Evolutionary conservation across 306 rosid species (phyloP).

Genomic region (Calophaca sinica): DNA sequence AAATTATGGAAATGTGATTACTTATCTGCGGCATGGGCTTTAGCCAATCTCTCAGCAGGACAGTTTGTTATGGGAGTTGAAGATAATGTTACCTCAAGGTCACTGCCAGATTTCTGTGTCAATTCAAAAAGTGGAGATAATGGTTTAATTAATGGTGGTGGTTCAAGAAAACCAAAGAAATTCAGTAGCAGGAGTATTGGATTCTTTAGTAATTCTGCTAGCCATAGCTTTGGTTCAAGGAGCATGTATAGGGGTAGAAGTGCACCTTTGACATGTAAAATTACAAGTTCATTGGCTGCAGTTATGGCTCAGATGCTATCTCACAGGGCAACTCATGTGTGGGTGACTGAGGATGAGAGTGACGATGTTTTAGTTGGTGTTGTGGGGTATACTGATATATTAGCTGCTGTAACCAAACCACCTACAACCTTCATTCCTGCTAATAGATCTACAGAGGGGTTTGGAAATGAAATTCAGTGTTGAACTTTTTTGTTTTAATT

Average conservation of each 20-base stretch:
- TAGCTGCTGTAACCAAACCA: conserved; percentile 85
- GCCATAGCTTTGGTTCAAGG: conserved; percentile 68
- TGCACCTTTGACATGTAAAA: conserved; percentile 85
- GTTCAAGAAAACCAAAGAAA: conserved; percentile 57
- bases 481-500: conserved; percentile 20
- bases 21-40: conserved; percentile 90
- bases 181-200: conserved; percentile 93
- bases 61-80: conserved; percentile 99
- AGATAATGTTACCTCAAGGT: conserved; percentile 68
- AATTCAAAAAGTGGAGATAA: conserved; percentile 51
- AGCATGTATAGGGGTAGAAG: conserved; percentile 97
- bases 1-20: conserved; percentile 96
- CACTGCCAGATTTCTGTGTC: conserved; percentile 49
- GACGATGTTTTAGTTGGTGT: conserved; percentile 89
- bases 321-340: conserved; percentile 90
- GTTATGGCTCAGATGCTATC: conserved; percentile 99
- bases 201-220: conserved; percentile 62
- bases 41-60: conserved; percentile 87
- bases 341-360: conserved; percentile 82
- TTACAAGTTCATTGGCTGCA: conserved; percentile 92
- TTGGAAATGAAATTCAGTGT: conserved; percentile 65
- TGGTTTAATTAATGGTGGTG: conserved; percentile 53
- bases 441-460: conserved; percentile 59
- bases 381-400: conserved; percentile 83
- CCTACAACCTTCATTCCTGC: conserved; percentile 53